Evolutionary conservation across 768 basidiomycete species (phyloP), one percentile per base, ranked within the genome.

Genomic region (Termitomyces sp.): DNA sequence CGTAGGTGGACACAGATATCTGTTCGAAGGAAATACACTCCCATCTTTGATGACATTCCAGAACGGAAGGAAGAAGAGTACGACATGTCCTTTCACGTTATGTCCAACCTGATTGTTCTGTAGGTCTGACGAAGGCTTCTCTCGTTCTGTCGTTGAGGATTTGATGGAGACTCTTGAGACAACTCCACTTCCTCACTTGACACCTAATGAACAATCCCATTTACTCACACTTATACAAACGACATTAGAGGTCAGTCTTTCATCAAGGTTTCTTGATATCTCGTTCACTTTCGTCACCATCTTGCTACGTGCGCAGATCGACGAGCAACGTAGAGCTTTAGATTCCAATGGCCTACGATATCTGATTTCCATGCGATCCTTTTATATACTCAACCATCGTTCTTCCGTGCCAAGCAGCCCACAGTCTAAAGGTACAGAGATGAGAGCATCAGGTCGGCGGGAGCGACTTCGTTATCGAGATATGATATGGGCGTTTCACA

Each of bases 401-500:
- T 79, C 80, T 15, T 81, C 85, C 12, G 72, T 67, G 3, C 76
- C 78, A 1, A 78, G 73, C 49, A 79, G 80, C 47, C 81, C 82
- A 37, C 68, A 71, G 24, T 80, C 81, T 8, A 75, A 71, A 2
- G 76, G 70, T 36, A 63, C 70, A 1, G 68, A 76, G 15, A 76
- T 76, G n/a, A 74, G 75, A 37, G 74, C 73, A 61, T 80, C 82
- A 42, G 85, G 81, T 31, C 79, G 83, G 65, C 76, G 92, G 65
- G 85, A 88, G 67, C 82, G 93, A n/a, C 78, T 96, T 49, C 85
- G 92, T 22, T 95, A 90, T 71, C 85, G 97, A 36, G 96, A 99
- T 70, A 93, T 98, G 76, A 80, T 98, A 30, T 99, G 96, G 95
- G 96, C 95, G 0, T 95, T 89, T 69, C 91, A 97, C 65, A 97